Percentiles rank a stretch among this genome's conserved stretches.
Evolutionary conservation across 495 filamentous ascomycete species (phyloP).

Genomic region (Hyaloscypha bicolor): DNA sequence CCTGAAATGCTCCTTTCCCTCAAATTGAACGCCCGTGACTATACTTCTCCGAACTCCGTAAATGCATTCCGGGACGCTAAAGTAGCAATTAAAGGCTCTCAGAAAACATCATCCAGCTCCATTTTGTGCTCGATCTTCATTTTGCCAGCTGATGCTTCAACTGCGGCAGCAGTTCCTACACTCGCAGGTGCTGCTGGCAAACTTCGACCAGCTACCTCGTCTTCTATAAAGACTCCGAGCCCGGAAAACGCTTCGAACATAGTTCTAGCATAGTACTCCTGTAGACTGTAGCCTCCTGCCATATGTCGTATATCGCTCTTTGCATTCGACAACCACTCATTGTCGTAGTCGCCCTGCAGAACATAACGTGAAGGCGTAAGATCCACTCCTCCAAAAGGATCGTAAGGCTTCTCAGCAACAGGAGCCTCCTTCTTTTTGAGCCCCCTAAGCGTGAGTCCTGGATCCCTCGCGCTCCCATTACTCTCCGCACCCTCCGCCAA

Average conservation of each 20-base stretch:
- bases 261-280: constrained; percentile 77
- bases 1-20: constrained; percentile 3
- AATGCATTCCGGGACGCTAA: not conserved
- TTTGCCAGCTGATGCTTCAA: constrained; percentile 36
- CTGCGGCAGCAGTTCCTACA: constrained; percentile 32
- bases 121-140: constrained; percentile 49
- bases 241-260: constrained; percentile 90
- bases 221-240: constrained; percentile 78
- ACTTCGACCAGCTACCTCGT: constrained; percentile 59
- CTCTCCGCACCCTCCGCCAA: constrained; percentile 36
- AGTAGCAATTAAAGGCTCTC: not conserved
- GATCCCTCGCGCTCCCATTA: constrained; percentile 33
- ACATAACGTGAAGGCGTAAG: constrained; percentile 69
- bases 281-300: constrained; percentile 82
- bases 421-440: constrained; percentile 66
- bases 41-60: constrained; percentile 16
- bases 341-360: constrained; percentile 63
- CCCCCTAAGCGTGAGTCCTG: constrained; percentile 67
- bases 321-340: constrained; percentile 62
- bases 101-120: constrained; percentile 48
- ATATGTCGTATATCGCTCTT: constrained; percentile 59
- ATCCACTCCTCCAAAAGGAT: constrained; percentile 80
- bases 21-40: constrained; percentile 3
- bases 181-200: constrained; percentile 31
- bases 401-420: constrained; percentile 75